A percentile compares a stretch with the other conserved stretches of the same genome.
Conservation (phyloP, 2,329 filamentous ascomycete species). For the Aspergillus floridensis region DNA sequence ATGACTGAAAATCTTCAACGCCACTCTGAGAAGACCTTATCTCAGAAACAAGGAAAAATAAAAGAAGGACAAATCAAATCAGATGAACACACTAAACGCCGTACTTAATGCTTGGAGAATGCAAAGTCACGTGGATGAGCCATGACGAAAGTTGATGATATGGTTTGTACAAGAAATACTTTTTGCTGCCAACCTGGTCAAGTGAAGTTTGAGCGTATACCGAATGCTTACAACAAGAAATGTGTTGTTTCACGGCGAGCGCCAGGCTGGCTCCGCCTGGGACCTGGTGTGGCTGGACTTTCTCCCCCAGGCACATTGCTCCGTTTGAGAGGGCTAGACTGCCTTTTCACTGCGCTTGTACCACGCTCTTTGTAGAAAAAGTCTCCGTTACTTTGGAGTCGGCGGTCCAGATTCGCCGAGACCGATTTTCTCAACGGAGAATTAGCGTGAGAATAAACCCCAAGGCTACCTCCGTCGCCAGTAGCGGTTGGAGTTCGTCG, state of each 20-base stretch:
- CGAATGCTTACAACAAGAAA: slow-evolving; percentile 18
- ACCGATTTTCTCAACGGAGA: slow-evolving; percentile 80
- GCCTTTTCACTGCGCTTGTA: slow-evolving; percentile 38
- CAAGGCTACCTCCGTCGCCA: slow-evolving; percentile 73
- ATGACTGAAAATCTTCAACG: background rate
- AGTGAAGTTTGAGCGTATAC: slow-evolving; percentile 6
- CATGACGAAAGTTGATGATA: background rate
- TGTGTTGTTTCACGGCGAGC: slow-evolving; percentile 31
- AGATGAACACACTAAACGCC: slow-evolving; percentile 8
- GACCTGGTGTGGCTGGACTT: slow-evolving; percentile 32
- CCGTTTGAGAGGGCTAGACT: slow-evolving; percentile 44
- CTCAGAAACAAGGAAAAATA: background rate
- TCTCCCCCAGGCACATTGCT: slow-evolving; percentile 40
- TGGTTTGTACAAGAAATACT: slow-evolving; percentile 8
- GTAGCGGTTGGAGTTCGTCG: slow-evolving; percentile 41
- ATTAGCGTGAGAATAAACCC: slow-evolving; percentile 73
- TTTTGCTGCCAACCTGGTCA: slow-evolving; percentile 2
- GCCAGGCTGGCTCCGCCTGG: slow-evolving; percentile 34
- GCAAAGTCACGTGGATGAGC: background rate
- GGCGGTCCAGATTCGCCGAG: slow-evolving; percentile 54
- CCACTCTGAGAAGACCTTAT: background rate
- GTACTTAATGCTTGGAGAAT: slow-evolving; percentile 8
- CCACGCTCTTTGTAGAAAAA: slow-evolving; percentile 36
- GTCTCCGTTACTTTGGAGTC: slow-evolving; percentile 40
- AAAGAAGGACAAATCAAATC: background rate